A percentile compares a stretch with the other conserved stretches of the same genome.
These are phyloP conservation scores for Dactylellina haptotyla DNA, from an alignment of 2,329 filamentous ascomycete species.

Conservation along the genomic window DNA sequence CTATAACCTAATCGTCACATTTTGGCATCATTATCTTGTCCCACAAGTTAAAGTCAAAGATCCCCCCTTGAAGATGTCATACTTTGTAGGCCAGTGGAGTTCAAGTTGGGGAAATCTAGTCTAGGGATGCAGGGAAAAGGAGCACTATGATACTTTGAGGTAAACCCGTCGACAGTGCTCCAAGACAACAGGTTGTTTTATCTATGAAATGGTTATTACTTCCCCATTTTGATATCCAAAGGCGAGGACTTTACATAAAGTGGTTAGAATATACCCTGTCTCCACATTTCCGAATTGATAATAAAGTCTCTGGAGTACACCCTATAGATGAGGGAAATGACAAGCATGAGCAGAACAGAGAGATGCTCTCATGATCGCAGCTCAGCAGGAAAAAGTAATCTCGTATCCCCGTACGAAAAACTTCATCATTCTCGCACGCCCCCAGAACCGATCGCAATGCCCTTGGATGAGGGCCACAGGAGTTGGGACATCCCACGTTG, in stretches of 20 bases:
- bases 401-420: not conserved
- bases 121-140: conserved; percentile 23
- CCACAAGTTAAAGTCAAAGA: conserved; percentile 2
- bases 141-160: not conserved
- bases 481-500: conserved; percentile 54
- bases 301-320: conserved; percentile 15
- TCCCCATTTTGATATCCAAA: conserved; percentile 36
- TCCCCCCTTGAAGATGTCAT: conserved; percentile 34
- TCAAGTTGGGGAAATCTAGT: not conserved
- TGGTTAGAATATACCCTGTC: conserved; percentile 15
- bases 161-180: not conserved
- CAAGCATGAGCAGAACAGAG: conserved; percentile 15
- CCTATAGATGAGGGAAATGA: conserved; percentile 36
- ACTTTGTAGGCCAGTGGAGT: not conserved
- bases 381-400: conserved; percentile 7
- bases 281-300: conserved; percentile 36
- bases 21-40: conserved; percentile 15
- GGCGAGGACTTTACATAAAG: conserved; percentile 28
- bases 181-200: conserved; percentile 4
- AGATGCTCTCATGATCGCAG: conserved; percentile 8
- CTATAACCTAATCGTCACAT: not conserved
- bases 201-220: conserved; percentile 15
- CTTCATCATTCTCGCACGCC: not conserved
- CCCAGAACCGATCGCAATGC: conserved; percentile 5
- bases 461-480: conserved; percentile 12